Conservation (phyloP, 352 stramenopile genomes). For the Pythium biforme region DNA sequence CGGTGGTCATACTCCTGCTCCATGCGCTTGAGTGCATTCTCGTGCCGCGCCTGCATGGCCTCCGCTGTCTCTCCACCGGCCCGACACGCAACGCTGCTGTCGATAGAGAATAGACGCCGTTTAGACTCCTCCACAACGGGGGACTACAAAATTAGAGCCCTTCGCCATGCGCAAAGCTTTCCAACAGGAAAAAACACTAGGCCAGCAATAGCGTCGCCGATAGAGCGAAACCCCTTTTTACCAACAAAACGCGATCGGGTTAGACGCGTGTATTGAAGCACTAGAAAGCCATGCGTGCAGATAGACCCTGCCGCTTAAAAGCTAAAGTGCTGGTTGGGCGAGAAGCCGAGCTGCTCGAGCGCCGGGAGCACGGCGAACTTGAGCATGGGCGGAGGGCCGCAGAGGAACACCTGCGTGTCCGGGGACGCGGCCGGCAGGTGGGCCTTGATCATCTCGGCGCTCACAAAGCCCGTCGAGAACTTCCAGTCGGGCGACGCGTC, state of each 20-base stretch:
- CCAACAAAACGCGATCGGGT: not conserved
- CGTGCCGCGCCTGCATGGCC: constrained; percentile 56
- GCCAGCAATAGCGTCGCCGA: not conserved
- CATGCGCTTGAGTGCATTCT: constrained; percentile 73
- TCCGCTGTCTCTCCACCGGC: not conserved
- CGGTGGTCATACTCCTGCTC: constrained; percentile 78
- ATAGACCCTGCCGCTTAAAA: constrained; percentile 43
- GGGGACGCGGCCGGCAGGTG: constrained; percentile 81
- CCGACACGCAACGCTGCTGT: too few species aligned
- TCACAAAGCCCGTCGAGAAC: constrained; percentile 95
- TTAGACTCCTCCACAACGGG: too few species aligned
- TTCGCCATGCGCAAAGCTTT: too few species aligned
- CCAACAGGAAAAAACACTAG: too few species aligned
- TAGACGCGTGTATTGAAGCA: not conserved
- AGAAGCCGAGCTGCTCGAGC: constrained; percentile 94
- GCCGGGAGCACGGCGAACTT: constrained; percentile 97
- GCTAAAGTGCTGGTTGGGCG: constrained; percentile 82
- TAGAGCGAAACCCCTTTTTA: not conserved
- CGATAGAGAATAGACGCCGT: too few species aligned
- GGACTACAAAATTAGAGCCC: too few species aligned
- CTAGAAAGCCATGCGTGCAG: not conserved
- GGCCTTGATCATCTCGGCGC: constrained; percentile 92
- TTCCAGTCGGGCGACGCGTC: constrained; percentile 79
- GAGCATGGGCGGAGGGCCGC: constrained; percentile 98
- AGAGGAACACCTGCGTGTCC: constrained; percentile 95